phyloP scores from a whole-genome alignment of 2,329 filamentous ascomycete genomes.

The Ophiognomonia clavigignenti-juglandacearum region DNA sequence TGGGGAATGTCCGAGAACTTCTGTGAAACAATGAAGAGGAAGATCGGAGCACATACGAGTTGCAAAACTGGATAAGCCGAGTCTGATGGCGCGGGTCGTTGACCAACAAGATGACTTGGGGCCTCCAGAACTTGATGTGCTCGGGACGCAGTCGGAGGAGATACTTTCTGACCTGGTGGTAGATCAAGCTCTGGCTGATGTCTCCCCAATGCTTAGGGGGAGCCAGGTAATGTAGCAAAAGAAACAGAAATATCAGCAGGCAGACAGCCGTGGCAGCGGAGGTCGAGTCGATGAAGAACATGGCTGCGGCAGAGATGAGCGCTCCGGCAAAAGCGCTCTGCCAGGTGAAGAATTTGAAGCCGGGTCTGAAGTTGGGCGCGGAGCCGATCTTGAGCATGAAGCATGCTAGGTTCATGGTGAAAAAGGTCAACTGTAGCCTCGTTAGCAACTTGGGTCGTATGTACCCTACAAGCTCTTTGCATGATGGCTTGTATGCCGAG shows the following conservation, averaged over 20 bases:
- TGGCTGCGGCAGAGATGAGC: constrained; percentile 70
- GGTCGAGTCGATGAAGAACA: constrained; percentile 85
- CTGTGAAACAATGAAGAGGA: no score
- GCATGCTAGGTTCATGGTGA: constrained; percentile 83
- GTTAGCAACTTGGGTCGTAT: no score
- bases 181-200: constrained; percentile 84
- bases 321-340: constrained; percentile 73
- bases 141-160: constrained; percentile 77
- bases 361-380: constrained; percentile 82
- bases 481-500: no score
- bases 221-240: constrained; percentile 79
- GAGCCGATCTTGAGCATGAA: constrained; percentile 83
- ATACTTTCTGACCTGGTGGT: constrained; percentile 82
- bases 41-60: constrained; percentile 57
- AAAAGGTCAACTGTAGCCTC: constrained; percentile 70
- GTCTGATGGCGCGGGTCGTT: constrained; percentile 80
- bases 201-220: constrained; percentile 88
- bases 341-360: constrained; percentile 87
- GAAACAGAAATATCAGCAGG: constrained; percentile 70
- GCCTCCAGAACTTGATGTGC: constrained; percentile 91
- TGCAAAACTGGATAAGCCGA: constrained; percentile 84
- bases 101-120: constrained; percentile 78
- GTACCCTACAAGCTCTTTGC: no score
- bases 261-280: constrained; percentile 74
- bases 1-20: no score